Percentiles rank a stretch among this genome's conserved stretches.
Conservation (phyloP, 2,329 filamentous ascomycete species). For the Trichoderma aggressivum region DNA sequence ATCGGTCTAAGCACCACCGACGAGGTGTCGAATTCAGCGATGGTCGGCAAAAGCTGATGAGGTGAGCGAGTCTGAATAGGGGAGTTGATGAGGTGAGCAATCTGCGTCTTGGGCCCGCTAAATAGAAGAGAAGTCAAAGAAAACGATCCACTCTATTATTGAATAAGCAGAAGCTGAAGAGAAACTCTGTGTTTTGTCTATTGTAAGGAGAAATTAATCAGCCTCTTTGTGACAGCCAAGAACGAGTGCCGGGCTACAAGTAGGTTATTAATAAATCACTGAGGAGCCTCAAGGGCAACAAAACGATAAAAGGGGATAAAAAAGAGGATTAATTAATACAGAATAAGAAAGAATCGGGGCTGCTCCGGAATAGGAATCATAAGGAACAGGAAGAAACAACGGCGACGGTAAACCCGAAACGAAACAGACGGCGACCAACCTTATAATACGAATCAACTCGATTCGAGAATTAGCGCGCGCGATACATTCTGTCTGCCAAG, state of each 20-base stretch:
- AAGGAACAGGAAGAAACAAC: neutral
- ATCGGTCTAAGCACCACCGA: neutral
- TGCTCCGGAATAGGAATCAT: neutral
- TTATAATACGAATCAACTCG: neutral
- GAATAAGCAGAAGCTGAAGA: neutral
- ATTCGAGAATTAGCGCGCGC: neutral
- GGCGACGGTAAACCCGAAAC: neutral
- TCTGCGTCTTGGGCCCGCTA: neutral
- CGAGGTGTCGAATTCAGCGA: neutral
- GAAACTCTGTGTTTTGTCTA: neutral
- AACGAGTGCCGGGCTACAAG: neutral
- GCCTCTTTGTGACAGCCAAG: neutral
- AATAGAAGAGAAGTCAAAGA: neutral
- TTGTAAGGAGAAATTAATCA: neutral
- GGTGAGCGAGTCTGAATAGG: neutral
- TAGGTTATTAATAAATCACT: neutral
- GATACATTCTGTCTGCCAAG: neutral
- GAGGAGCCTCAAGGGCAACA: neutral
- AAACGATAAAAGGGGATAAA: neutral
- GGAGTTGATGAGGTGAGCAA: slow-evolving; percentile 7
- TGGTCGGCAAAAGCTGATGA: neutral
- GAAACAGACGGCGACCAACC: neutral
- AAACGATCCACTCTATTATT: neutral
- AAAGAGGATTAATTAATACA: neutral
- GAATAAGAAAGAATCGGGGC: neutral